Evolutionary conservation across 306 rosid genomes (phyloP), one percentile per base, ranked within the genome.

Genomic region (Nissolia schottii): DNA sequence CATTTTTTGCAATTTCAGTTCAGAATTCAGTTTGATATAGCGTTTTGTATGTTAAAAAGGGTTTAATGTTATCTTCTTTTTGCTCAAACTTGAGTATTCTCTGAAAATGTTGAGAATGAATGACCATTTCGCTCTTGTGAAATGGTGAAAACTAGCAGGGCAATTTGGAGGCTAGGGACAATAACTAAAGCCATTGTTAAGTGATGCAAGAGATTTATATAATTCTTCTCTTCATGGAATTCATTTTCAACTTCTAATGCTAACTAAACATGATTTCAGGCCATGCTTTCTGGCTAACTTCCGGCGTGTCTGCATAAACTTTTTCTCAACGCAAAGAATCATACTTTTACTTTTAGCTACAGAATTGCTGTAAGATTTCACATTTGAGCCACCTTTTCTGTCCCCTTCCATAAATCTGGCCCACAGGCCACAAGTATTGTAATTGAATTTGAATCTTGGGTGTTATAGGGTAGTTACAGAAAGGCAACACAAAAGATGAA

Each of bases 1-100:
- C 68, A 59, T 48, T 71, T 29, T 10, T 83, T 67, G 55, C 20
- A 38, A 75, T 56, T 79, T 78, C 38, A 49, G 65, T 49, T 43
- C 19, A 13, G 53, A 3, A 48, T 50, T 63, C 22, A 46, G 10
- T 75, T 46, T 55, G 28, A 55, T 67, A 43, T 13, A 45, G 43
- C 13, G 10, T 59, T 62, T 62, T 70, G 34, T 50, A 38, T 37
- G 25, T 70, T 27, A 34, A 40, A 29, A 49, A 51, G 27, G 41
- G 77, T 38, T 50, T 64, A 59, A 19, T 50, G 24, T 70, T 20
- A 9, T 27, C 35, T 70, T 31, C 57, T 77, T 69, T 49, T 51
- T 37, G 37, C 34, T 64, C 34, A 14, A 12, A 22, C 49, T 18
- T 32, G 41, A 58, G 58, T 7, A 32, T 34, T 58, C 24, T 48